Evolutionary conservation across 164 flowering plant genomes (phyloP).

Genomic region (Stephania japonica): DNA sequence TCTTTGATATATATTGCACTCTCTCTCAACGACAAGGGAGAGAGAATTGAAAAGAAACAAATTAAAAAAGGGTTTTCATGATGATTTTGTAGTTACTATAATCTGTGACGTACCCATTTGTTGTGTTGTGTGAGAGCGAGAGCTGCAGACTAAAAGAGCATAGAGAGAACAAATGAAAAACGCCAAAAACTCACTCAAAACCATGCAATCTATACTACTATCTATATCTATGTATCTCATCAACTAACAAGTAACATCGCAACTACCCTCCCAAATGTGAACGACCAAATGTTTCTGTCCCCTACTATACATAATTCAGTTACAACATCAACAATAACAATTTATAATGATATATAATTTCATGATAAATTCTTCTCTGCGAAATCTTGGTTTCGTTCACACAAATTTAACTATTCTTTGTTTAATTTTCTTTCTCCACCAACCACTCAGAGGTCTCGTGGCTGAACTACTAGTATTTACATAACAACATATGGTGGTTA

Average conservation of each 20-base stretch:
- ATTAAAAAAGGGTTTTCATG: background rate
- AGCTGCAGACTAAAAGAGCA: background rate
- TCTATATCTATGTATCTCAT: background rate
- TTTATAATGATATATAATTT: too few relatives aligned
- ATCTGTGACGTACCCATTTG: background rate
- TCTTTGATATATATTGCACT: background rate
- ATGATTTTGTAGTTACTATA: background rate
- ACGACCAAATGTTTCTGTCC: too few relatives aligned
- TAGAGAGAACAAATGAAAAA: conserved; percentile 7
- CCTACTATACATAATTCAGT: too few relatives aligned
- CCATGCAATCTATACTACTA: conserved; percentile 2
- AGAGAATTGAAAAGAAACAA: background rate
- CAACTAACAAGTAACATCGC: background rate
- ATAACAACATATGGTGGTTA: too few relatives aligned
- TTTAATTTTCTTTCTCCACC: background rate
- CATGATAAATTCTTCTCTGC: background rate
- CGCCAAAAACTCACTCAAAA: conserved; percentile 22
- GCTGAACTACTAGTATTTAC: background rate
- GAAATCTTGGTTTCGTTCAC: background rate
- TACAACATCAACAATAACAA: background rate
- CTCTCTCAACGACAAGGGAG: background rate
- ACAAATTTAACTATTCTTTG: background rate
- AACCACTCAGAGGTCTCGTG: background rate
- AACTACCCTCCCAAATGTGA: background rate
- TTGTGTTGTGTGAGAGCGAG: background rate